Conservation (phyloP, 106 monocot species). For the Ottelia alismoides region DNA sequence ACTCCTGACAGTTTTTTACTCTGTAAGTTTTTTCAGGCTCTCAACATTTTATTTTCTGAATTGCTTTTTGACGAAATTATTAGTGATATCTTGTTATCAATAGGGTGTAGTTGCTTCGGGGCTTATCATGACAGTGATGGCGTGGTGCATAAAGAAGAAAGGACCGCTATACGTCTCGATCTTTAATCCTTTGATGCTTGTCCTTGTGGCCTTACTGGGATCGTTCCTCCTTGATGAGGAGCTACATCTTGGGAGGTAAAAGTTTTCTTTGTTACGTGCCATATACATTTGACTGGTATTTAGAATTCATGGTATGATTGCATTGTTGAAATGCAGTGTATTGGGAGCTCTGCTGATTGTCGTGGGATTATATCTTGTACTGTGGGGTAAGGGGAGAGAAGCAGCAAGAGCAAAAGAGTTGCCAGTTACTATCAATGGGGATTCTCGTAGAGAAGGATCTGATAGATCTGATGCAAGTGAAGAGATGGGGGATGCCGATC, state of each 20-base stretch:
- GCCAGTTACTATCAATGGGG: too few relatives aligned
- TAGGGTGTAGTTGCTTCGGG: slow-evolving; percentile 54
- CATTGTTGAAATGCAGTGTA: slow-evolving; percentile 12
- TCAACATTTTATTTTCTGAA: neutral
- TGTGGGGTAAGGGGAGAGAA: slow-evolving; percentile 26
- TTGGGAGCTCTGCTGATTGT: slow-evolving; percentile 36
- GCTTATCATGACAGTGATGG: slow-evolving; percentile 25
- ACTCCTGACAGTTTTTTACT: slow-evolving; percentile 21
- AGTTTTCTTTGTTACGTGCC: neutral
- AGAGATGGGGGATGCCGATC: too few relatives aligned
- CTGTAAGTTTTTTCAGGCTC: slow-evolving; percentile 12
- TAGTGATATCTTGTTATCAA: too few relatives aligned
- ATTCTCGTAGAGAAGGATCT: too few relatives aligned
- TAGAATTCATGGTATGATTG: neutral
- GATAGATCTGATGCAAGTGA: too few relatives aligned
- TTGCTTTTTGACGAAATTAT: neutral
- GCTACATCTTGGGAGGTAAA: slow-evolving; percentile 43
- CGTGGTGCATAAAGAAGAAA: slow-evolving; percentile 46
- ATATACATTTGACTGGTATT: neutral
- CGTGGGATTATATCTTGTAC: slow-evolving; percentile 31
- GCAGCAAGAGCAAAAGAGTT: neutral
- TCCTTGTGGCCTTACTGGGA: slow-evolving; percentile 20
- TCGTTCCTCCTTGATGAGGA: slow-evolving; percentile 25
- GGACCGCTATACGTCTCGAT: slow-evolving; percentile 23
- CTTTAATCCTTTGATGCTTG: slow-evolving; percentile 27